Base-by-base conservation (phyloP, 257 asterid species). In the Echites panduratus region DNA sequence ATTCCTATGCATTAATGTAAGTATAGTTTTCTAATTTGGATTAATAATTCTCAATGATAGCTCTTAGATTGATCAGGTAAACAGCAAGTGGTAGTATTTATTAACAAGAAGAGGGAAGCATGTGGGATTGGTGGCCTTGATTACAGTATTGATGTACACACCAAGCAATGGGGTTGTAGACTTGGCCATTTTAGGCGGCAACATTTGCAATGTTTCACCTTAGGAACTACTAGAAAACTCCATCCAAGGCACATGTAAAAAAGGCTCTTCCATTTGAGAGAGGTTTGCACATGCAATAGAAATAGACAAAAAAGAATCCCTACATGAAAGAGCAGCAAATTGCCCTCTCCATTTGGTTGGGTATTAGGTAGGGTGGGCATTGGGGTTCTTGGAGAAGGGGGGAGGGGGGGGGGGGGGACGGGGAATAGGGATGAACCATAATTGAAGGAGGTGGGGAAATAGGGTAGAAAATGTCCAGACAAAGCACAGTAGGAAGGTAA, bases 361-460 rank as follows among this genome's bases (percentile, higher is more conserved):
- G 41, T 32, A 32, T 32, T 54, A 12, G 62, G 2, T 52, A 35
- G 38, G 9, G 16, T 5, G 41, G 40, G 24, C 9, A 19, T 4
- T 44, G 9, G 47, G 5, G 40, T n/a, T n/a, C n/a, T n/a, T n/a
- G n/a, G n/a, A n/a, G 47, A 9, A 53, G 54, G 40, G 19, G 20
- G 7, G 14, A 44, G 58, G 14, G 27, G 57, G 24, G 35, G 26
- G 26, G 43, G 40, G 40, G 26, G 11, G 74, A 11, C 24, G 9
- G 13, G 52, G 24, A 0, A 41, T 0, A 4, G 45, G n/a, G 74
- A 17, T 24, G 64, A 29, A 13, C 63, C 63, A 71, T 71, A 40
- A 71, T 71, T 71, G 75, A 41, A 24, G 0, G 67, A 57, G 75
- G 75, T 71, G 75, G 75, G 75, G 75, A 26, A 71, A 57, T 64